Evolutionary conservation across 805 yeast species (phyloP).

Genomic region (Zygoascus bituminiphila): DNA sequence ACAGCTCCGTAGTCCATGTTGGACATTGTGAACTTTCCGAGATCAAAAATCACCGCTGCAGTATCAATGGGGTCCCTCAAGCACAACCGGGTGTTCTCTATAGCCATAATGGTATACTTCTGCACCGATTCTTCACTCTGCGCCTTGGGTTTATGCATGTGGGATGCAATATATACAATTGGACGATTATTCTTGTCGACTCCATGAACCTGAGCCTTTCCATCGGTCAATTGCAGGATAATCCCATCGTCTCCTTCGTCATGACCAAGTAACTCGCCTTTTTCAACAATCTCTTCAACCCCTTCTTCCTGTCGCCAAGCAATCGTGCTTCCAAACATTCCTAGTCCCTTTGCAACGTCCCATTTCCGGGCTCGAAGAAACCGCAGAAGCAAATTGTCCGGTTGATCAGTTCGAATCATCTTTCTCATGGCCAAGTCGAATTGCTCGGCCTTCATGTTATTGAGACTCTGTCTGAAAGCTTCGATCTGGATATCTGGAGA

Average conservation of each 20-base stretch:
- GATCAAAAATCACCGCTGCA: slow-evolving; percentile 77
- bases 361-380: slow-evolving; percentile 84
- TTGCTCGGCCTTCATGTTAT: slow-evolving; percentile 44
- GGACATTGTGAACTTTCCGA: slow-evolving; percentile 75
- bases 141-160: slow-evolving; percentile 59
- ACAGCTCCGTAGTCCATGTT: slow-evolving; percentile 93
- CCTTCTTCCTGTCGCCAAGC: slow-evolving; percentile 64
- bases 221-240: slow-evolving; percentile 46
- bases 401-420: slow-evolving; percentile 64
- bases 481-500: slow-evolving; percentile 9
- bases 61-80: slow-evolving; percentile 69
- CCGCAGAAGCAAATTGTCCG: slow-evolving; percentile 70
- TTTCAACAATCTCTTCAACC: slow-evolving; percentile 52
- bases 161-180: slow-evolving; percentile 71
- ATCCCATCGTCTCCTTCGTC: slow-evolving; percentile 38
- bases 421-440: slow-evolving; percentile 48
- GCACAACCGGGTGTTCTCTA: slow-evolving; percentile 75
- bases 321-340: slow-evolving; percentile 65
- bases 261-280: slow-evolving; percentile 63
- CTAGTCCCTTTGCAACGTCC: slow-evolving; percentile 57
- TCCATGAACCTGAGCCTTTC: slow-evolving; percentile 71
- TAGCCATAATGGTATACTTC: slow-evolving; percentile 61
- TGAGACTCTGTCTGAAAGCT: slow-evolving; percentile 40
- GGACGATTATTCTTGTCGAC: slow-evolving; percentile 68
- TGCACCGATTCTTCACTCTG: slow-evolving; percentile 67